Evolutionary conservation across 1,284 basidiomycete genomes (phyloP).

Genomic region (Leccinum cinnamomeum): DNA sequence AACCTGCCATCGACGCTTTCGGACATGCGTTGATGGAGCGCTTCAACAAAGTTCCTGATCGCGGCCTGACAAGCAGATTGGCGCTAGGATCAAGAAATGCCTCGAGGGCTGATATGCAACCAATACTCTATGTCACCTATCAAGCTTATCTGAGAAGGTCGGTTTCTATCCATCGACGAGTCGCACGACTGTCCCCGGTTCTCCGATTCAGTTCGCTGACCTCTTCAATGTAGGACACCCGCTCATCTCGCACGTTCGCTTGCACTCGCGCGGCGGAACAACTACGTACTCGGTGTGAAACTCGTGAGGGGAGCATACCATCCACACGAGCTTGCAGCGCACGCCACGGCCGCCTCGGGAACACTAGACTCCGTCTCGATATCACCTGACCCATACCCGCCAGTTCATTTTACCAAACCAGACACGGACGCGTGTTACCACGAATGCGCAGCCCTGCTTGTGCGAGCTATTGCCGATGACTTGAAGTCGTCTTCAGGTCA

Average conservation of each 20-base stretch:
- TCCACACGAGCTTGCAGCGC: conserved; percentile 66
- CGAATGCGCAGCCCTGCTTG: conserved; percentile 59
- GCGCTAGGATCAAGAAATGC: not conserved
- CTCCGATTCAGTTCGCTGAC: conserved; percentile 13
- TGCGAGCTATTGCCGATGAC: conserved; percentile 51
- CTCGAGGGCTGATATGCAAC: conserved; percentile 43
- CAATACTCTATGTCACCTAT: conserved; percentile 78
- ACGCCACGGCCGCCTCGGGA: conserved; percentile 33
- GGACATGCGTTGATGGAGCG: conserved; percentile 72
- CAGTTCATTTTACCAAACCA: conserved; percentile 66
- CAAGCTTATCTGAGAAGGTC: conserved; percentile 83
- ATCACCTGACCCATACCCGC: conserved; percentile 57
- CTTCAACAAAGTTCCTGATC: conserved; percentile 62
- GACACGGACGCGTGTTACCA: conserved; percentile 86
- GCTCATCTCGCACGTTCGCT: conserved; percentile 67
- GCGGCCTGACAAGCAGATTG: conserved; percentile 1
- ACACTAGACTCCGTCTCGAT: conserved; percentile 38
- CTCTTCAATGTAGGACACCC: conserved; percentile 52
- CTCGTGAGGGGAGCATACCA: conserved; percentile 96
- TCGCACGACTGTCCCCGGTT: not conserved
- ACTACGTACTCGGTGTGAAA: conserved; percentile 88
- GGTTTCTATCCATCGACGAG: conserved; percentile 16
- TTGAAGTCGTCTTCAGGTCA: conserved; percentile 14
- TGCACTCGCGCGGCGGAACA: conserved; percentile 64
- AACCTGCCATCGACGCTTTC: conserved; percentile 82